Base-by-base conservation (phyloP, 2,329 filamentous ascomycete species). In the Fusarium fracticaudum region DNA sequence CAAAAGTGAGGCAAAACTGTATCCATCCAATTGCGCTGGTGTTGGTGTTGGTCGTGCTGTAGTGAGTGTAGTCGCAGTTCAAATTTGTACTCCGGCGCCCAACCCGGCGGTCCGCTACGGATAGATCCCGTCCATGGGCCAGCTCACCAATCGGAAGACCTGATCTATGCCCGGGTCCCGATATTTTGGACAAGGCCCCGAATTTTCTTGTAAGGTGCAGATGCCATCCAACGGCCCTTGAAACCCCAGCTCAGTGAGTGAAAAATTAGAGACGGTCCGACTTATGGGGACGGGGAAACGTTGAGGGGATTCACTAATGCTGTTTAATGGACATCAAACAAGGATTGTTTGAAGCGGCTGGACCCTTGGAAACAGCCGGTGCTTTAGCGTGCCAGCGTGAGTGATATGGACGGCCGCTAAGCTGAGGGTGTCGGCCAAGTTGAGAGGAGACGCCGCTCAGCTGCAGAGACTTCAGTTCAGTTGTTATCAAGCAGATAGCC, bases 61-160 rank as follows among this genome's bases (percentile, higher is more conserved):
- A 24, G 24, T 24, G 24, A 24, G 24, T 24, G 24, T 24, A 50
- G 58, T 51, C 48, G 66, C 54, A 37, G 45, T 50, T 35, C 48
- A 60, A 43, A 41, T 44, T 45, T 50, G 35, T 35, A 35, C 33
- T 60, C 67, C 61, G 71, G 70, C 66, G 66, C 66, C 66, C 48
- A 67, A 55, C 31, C 71, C 70, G 71, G 60, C 63, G 63, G 69
- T 38, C 69, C 68, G 68, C 57, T 64, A 62, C 71, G 71, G 72
- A 65, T 74, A 72, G 72, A 74, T 74, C 72, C 71, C 72, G 64
- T 38, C 63, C 40, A 17, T 41, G 10, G 40, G 38, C 43, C 54
- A 37, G 26, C 29, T 31, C 13, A 47, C 71, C 72, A 74, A 74
- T 72, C 72, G 71, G 72, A 72, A 72, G 29, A 22, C 57, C 20